Evolutionary conservation across 768 basidiomycete genomes (phyloP).

Genomic region (Vishniacozyma victoriae): DNA sequence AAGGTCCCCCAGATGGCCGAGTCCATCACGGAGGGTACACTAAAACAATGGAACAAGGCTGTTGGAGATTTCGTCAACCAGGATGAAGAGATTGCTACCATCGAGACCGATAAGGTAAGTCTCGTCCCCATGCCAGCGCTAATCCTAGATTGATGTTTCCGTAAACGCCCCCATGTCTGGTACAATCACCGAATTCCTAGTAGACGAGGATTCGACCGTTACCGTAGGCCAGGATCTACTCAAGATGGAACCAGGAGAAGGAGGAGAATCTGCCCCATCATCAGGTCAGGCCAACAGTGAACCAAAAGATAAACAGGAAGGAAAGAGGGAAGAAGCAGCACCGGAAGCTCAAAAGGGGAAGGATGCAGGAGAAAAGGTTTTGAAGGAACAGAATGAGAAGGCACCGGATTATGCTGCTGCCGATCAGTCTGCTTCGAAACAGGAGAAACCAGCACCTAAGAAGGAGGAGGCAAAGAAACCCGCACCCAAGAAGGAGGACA

Average conservation of each 20-base stretch:
- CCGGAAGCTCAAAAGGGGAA: constrained; percentile 26
- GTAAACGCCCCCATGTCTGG: constrained; percentile 89
- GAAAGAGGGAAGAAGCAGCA: constrained; percentile 33
- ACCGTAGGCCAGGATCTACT: constrained; percentile 91
- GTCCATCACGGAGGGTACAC: constrained; percentile 93
- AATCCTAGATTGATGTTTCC: constrained; percentile 80
- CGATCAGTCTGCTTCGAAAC: constrained; percentile 35
- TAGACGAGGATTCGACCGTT: constrained; percentile 88
- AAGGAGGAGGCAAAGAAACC: constrained; percentile 28
- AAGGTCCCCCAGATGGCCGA: constrained; percentile 96
- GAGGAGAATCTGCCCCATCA: constrained; percentile 43
- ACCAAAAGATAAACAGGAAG: constrained; percentile 35
- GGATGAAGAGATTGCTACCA: constrained; percentile 95
- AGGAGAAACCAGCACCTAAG: constrained; percentile 45
- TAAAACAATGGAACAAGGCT: constrained; percentile 90
- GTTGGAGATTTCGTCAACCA: constrained; percentile 81
- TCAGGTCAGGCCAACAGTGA: constrained; percentile 25
- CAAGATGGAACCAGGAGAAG: constrained; percentile 77
- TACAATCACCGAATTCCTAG: constrained; percentile 77
- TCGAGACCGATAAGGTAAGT: constrained; percentile 95
- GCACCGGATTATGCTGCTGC: constrained; percentile 34
- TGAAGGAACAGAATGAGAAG: constrained; percentile 46
- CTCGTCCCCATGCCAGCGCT: neutral
- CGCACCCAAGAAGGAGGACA: constrained; percentile 28
- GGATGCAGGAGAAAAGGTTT: constrained; percentile 20